phyloP scores from a whole-genome alignment of 2,329 filamentous ascomycete genomes.

The Fusarium agapanthi region DNA sequence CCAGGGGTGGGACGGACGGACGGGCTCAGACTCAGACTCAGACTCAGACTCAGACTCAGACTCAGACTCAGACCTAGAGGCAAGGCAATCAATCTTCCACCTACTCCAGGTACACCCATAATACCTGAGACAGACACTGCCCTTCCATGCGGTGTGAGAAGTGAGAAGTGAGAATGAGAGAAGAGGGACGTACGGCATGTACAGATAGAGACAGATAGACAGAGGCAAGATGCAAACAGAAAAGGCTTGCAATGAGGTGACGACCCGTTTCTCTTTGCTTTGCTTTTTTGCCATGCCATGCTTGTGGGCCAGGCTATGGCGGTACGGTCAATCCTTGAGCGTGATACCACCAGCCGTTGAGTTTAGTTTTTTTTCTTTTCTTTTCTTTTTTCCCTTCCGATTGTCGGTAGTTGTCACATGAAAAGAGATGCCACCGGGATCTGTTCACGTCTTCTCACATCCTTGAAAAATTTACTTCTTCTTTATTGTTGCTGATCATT shows the following conservation, averaged over 20 bases:
- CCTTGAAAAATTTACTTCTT: not conserved
- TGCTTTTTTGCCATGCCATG: conserved; percentile 16
- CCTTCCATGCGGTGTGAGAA: conserved; percentile 25
- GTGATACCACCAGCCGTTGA: conserved; percentile 28
- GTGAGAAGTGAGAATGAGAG: not conserved
- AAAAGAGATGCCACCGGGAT: conserved; percentile 11
- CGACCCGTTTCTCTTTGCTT: conserved; percentile 27
- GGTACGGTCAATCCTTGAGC: conserved; percentile 25
- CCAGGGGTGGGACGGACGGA: conserved; percentile 12
- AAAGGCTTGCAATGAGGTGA: conserved; percentile 19
- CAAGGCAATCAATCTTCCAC: conserved; percentile 16
- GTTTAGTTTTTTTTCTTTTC: conserved; percentile 24
- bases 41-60: no score
- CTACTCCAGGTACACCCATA: conserved; percentile 20
- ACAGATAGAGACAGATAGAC: not conserved
- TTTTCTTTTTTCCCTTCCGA: conserved; percentile 34
- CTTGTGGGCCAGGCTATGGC: conserved; percentile 21
- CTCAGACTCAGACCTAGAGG: not conserved
- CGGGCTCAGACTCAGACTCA: not conserved
- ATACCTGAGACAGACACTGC: conserved; percentile 25
- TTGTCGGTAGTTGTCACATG: conserved; percentile 37
- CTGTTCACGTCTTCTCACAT: not conserved
- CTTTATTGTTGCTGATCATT: not conserved
- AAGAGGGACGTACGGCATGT: not conserved
- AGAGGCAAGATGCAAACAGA: not conserved